Percentiles rank a stretch among this genome's conserved stretches.
Conservation (phyloP, 2,329 filamentous ascomycete species). For the Rhinocladiella similis region DNA sequence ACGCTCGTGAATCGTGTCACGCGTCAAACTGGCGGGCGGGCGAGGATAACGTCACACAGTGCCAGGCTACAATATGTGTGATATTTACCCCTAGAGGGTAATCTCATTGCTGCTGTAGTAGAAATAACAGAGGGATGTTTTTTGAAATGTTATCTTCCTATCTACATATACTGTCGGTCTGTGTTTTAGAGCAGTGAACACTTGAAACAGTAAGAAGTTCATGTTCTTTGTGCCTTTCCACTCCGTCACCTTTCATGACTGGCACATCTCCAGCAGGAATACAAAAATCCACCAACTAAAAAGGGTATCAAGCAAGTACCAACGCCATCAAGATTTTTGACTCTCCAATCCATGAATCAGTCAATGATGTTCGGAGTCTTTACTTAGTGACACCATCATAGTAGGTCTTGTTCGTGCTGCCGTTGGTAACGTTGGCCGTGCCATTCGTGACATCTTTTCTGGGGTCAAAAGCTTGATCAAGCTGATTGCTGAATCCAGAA, state of each 20-base stretch:
- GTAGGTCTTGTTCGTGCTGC: constrained; percentile 18
- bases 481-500: constrained; percentile 43
- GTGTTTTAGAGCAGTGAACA: not conserved
- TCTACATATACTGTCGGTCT: not conserved
- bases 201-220: not conserved
- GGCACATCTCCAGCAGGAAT: not conserved
- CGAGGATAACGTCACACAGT: not conserved
- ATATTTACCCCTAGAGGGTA: too few species aligned
- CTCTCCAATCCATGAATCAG: not conserved
- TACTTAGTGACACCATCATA: constrained; percentile 26
- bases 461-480: constrained; percentile 42
- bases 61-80: too few species aligned
- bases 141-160: not conserved
- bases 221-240: not conserved
- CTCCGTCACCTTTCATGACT: not conserved
- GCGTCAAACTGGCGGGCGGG: not conserved
- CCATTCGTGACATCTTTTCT: constrained; percentile 12
- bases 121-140: not conserved
- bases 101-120: too few species aligned
- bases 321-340: not conserved
- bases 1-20: not conserved
- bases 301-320: constrained; percentile 19
- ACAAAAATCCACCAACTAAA: not conserved
- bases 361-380: not conserved
- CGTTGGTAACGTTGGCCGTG: constrained; percentile 19